Evolutionary conservation across 2,329 filamentous ascomycete species (phyloP).

Genomic region (Penicillium sp.): DNA sequence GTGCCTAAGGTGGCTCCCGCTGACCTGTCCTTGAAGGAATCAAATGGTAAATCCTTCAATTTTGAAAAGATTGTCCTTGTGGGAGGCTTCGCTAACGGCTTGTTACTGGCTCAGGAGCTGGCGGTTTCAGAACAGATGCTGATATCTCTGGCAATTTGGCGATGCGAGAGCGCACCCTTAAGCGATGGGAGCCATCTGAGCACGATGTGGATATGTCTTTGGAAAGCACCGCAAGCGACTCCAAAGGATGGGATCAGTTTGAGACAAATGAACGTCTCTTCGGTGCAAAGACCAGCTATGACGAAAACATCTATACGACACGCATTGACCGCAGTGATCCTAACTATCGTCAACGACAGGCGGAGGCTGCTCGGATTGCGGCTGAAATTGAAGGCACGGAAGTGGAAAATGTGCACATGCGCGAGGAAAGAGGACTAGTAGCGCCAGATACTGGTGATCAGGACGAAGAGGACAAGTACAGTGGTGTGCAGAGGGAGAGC

Average conservation of each 20-base stretch:
- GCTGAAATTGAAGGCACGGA: slow-evolving; percentile 78
- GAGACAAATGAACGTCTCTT: slow-evolving; percentile 82
- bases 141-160: slow-evolving; percentile 74
- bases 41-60: slow-evolving; percentile 50
- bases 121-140: slow-evolving; percentile 75
- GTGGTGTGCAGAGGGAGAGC: slow-evolving; percentile 72
- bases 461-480: slow-evolving; percentile 96
- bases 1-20: slow-evolving; percentile 50
- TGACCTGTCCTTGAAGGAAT: slow-evolving; percentile 45
- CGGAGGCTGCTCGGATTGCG: slow-evolving; percentile 74
- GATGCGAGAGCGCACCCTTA: slow-evolving; percentile 66
- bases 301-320: slow-evolving; percentile 93
- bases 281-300: slow-evolving; percentile 81
- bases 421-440: slow-evolving; percentile 76
- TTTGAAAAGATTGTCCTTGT: not conserved
- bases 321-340: slow-evolving; percentile 79
- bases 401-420: slow-evolving; percentile 72
- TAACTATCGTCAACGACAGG: slow-evolving; percentile 69
- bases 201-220: slow-evolving; percentile 62
- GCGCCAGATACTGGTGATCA: slow-evolving; percentile 59
- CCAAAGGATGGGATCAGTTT: slow-evolving; percentile 82
- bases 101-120: slow-evolving; percentile 49
- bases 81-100: not conserved
- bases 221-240: slow-evolving; percentile 49
- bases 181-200: slow-evolving; percentile 73